Evolutionary conservation across 176 grass and related monocot species (phyloP).

Genomic region (Zizania latifolia): DNA sequence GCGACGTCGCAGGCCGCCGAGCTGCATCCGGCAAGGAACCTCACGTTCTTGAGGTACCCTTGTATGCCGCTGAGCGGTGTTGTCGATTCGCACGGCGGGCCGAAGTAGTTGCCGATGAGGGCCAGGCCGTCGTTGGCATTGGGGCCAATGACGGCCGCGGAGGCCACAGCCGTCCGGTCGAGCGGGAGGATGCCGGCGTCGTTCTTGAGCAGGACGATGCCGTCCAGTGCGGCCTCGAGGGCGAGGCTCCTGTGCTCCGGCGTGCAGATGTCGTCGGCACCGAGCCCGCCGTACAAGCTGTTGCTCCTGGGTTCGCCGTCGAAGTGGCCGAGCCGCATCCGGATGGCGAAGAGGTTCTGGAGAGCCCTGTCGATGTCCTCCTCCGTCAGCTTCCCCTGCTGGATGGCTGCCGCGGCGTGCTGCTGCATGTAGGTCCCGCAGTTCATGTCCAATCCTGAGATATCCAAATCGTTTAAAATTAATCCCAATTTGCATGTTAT

Average conservation of each 20-base stretch:
- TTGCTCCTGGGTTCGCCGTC: conserved; percentile 47
- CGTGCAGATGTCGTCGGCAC: conserved; percentile 40
- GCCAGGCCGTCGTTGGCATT: conserved; percentile 39
- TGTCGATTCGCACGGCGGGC: conserved; percentile 37
- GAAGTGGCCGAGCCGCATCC: conserved; percentile 79
- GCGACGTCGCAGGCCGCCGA: neutral
- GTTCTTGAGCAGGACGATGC: conserved; percentile 85
- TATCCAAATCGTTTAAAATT: too few relatives aligned
- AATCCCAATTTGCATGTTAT: too few relatives aligned
- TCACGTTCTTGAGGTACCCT: conserved; percentile 2
- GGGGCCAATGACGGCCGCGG: conserved; percentile 52
- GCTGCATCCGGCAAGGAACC: conserved; percentile 42
- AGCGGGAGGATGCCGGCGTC: conserved; percentile 32
- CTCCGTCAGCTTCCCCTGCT: conserved; percentile 45
- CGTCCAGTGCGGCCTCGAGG: conserved; percentile 60
- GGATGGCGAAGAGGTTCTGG: conserved; percentile 44
- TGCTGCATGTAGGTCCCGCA: conserved; percentile 45
- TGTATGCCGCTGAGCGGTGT: conserved; percentile 33
- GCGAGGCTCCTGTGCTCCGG: conserved; percentile 50
- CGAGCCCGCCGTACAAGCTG: conserved; percentile 40
- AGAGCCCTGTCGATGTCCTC: conserved; percentile 54
- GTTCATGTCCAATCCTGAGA: conserved; percentile 64
- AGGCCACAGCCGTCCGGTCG: neutral
- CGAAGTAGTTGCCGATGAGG: conserved; percentile 64
- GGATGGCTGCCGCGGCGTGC: conserved; percentile 27